These are phyloP conservation scores for Clonostachys byssicola DNA, from an alignment of 2,329 filamentous ascomycete species.

Conservation along the genomic window DNA sequence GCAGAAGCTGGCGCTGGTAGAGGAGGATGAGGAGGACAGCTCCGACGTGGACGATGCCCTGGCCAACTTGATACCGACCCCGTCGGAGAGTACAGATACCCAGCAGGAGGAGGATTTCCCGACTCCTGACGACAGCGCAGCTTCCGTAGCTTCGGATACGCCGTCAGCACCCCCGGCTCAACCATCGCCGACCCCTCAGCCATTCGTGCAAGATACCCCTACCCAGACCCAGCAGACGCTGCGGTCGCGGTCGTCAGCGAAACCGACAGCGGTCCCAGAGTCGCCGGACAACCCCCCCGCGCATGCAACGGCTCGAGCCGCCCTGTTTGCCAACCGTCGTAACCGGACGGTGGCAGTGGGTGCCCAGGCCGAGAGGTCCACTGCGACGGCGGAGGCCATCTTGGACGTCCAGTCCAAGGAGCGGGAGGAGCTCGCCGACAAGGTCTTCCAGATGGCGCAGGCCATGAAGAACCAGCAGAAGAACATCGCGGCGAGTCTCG, in stretches of 20 bases:
- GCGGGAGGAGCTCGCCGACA: slow-evolving; percentile 77
- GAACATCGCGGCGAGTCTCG: slow-evolving; percentile 67
- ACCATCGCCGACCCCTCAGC: background rate
- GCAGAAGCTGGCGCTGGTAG: slow-evolving; percentile 47
- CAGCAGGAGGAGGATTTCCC: background rate
- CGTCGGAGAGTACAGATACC: slow-evolving; percentile 43
- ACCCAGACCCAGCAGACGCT: slow-evolving; percentile 27
- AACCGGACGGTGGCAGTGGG: slow-evolving; percentile 12
- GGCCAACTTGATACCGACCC: slow-evolving; percentile 48
- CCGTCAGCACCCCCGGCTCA: slow-evolving; percentile 22
- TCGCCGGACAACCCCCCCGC: slow-evolving; percentile 5
- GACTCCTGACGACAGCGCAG: slow-evolving; percentile 10
- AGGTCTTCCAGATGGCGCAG: slow-evolving; percentile 75
- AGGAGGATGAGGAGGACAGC: slow-evolving; percentile 20
- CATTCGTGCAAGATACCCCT: slow-evolving; percentile 2
- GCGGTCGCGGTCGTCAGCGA: slow-evolving; percentile 20
- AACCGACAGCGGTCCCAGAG: slow-evolving; percentile 2
- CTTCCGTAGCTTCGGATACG: slow-evolving; percentile 46
- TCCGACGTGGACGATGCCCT: slow-evolving; percentile 55
- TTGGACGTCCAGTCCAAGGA: slow-evolving; percentile 74
- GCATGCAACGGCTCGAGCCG: slow-evolving; percentile 31
- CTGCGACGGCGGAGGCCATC: slow-evolving; percentile 62
- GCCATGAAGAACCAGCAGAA: slow-evolving; percentile 73
- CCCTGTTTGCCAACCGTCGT: slow-evolving; percentile 36
- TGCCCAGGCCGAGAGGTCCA: slow-evolving; percentile 24